Evolutionary conservation across 2,329 filamentous ascomycete species (phyloP), one percentile per base, ranked within the genome.

Genomic region (Penicillium sp.): DNA sequence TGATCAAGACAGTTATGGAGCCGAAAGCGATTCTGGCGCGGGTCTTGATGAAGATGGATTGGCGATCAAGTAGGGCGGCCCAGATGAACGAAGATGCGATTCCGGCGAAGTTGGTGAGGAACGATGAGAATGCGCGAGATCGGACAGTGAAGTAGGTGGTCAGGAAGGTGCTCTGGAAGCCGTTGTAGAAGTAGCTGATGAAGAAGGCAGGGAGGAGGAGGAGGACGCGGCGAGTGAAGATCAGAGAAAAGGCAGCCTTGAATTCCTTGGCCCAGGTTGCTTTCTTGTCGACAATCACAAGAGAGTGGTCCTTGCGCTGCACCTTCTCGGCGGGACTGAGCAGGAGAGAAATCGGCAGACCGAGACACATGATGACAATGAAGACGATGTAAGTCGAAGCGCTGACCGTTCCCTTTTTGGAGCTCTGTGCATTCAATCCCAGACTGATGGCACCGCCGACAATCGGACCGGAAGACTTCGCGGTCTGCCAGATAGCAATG

Each of bases 161-260:
- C 44, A 67, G 50, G 57, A 60, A 69, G 1, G 67, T 69, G 53
- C 64, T 67, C 23, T 62, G 50, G 61, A 69, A 69, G 33, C 63
- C 67, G 51, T 69, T 68, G 58, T 68, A 69, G 61, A 69, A 69
- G 55, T 68, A 68, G 44, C 67, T 69, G 61, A 68, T 68, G 60
- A 69, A 69, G 57, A 69, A 68, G 2, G 66, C 54, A 0, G 67
- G 67, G 5, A 69, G 55, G 1, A 69, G 60, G 2, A 66, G 55
- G 11, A 66, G 55, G 5, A 66, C 61, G 2, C 64, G 64, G 27
- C 64, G 61, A 10, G 61, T 66, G 27, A 52, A 50, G 43, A 66
- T 54, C 45, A 66, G 40, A 16, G 57, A 59, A 13, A 66, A 11
- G 5, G 57, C 64, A 16, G 64, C 63, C 45, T 63, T 63, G 58